A percentile compares a stretch with the other conserved stretches of the same genome.
Conservation (phyloP, 345 rosid genomes). For the Corchorus capsularis region DNA sequence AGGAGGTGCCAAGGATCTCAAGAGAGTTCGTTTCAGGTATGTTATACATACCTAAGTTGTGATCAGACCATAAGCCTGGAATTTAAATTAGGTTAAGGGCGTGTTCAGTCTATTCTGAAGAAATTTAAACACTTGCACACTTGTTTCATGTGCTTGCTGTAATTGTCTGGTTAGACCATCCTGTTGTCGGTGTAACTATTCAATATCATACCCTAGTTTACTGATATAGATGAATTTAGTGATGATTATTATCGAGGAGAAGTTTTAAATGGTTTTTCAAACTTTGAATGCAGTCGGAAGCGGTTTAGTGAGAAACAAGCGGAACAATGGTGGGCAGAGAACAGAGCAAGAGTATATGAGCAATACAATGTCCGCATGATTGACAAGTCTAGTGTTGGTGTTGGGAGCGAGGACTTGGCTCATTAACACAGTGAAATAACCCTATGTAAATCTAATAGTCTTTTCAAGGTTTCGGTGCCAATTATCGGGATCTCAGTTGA, state of each 20-base stretch:
- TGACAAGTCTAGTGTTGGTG: slow-evolving; percentile 81
- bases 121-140: not conserved
- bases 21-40: slow-evolving; percentile 99
- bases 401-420: slow-evolving; percentile 73
- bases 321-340: slow-evolving; percentile 97
- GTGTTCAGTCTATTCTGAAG: not conserved
- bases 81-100: not conserved
- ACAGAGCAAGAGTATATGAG: slow-evolving; percentile 83
- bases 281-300: slow-evolving; percentile 70
- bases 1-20: slow-evolving; percentile 90
- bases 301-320: slow-evolving; percentile 95
- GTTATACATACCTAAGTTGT: not conserved
- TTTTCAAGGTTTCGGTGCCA: slow-evolving; percentile 29
- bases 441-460: slow-evolving; percentile 36
- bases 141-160: not conserved
- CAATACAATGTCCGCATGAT: slow-evolving; percentile 82
- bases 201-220: not conserved
- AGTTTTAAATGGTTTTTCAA: not conserved
- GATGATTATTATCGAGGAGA: slow-evolving; percentile 22
- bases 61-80: not conserved
- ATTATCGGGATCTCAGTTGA: slow-evolving; percentile 30
- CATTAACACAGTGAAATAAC: slow-evolving; percentile 36
- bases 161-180: not conserved
- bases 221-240: not conserved
- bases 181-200: not conserved